phyloP scores from a whole-genome alignment of 371 early-diverging fungal genomes.

The Apophysomyces ossiformis region DNA sequence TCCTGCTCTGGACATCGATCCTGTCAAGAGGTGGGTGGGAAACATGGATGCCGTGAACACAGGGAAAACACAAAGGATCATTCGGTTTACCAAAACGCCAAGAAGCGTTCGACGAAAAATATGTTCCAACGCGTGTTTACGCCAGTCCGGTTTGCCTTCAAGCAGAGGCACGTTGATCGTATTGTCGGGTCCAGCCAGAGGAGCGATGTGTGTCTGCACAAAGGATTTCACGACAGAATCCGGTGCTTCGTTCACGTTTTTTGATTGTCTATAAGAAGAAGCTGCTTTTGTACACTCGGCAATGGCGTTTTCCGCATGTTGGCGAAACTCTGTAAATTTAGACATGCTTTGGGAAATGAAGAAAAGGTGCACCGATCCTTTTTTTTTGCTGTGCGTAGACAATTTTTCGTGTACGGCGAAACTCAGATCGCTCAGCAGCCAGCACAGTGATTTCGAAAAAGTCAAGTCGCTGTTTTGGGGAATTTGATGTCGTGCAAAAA shows the following conservation, averaged over 20 bases:
- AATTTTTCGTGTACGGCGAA: too few relatives aligned
- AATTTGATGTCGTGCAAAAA: too few relatives aligned
- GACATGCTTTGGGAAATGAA: constrained; percentile 23
- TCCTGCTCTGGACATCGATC: constrained; percentile 21
- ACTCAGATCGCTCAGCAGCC: too few relatives aligned
- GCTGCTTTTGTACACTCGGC: constrained; percentile 14
- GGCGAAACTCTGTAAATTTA: constrained; percentile 22
- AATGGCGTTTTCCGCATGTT: constrained; percentile 21
- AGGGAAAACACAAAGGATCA: neutral
- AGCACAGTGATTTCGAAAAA: too few relatives aligned
- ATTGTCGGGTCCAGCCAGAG: constrained; percentile 30
- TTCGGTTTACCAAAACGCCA: constrained; percentile 31
- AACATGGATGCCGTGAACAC: neutral
- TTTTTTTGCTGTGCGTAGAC: too few relatives aligned
- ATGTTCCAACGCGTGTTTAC: constrained; percentile 43
- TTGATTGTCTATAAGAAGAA: constrained; percentile 9
- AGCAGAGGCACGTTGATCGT: neutral
- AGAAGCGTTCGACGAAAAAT: constrained; percentile 36
- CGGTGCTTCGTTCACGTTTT: constrained; percentile 14
- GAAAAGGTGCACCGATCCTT: neutral
- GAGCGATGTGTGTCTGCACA: constrained; percentile 23
- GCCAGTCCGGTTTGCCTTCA: constrained; percentile 44
- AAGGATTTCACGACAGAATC: constrained; percentile 21
- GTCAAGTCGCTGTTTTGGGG: too few relatives aligned
- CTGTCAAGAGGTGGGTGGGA: neutral